Base-by-base conservation (phyloP, 1,139 yeast genomes). In the Zygosaccharomyces sapae region DNA sequence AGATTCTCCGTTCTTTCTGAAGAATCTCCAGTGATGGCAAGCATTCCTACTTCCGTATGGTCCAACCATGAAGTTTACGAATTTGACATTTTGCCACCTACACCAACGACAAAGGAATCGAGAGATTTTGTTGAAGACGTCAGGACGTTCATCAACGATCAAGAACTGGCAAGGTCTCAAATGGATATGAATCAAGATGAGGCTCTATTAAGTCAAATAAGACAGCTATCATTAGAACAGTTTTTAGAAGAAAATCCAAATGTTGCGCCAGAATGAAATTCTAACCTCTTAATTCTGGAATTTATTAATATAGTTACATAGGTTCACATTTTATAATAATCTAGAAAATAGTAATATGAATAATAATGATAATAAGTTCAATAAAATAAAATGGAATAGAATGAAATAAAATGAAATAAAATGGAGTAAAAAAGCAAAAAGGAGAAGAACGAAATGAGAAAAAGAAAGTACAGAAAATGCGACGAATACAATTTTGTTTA, bases 61-160 rank as follows among this genome's bases (percentile, higher is more conserved):
- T 72, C 75, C 1, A 63, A 77, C 38, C 73, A 80, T 50, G 85
- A 82, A 48, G 72, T 80, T 12, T 79, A 72, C 56, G 94, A 85
- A 55, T 85, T 77, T 61, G 94, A 85, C 63, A 76, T 82, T 2
- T 64, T 84, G 18, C 90, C 92, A 1, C 89, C 90, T 9, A 63
- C 58, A 22, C 58, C 64, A 16, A 71, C 67, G 0, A 58, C 62
- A 20, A 63, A 53, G 42, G 65, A 62, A 38, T 53, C 63, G 1
- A 46, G 43, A 4, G 64, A 62, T 29, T 50, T 53, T 6, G 55
- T 68, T 5, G 78, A 76, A 41, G 56, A 63, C 0, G 63, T 75
- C 10, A 65, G 65, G 36, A 66, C 69, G 42, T 70, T 69, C 48
- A 65, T 74, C 10, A 72, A 73, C 52, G 70, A 67, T 22, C 64